Percentiles rank a stretch among this genome's conserved stretches.
Evolutionary conservation across 331 rosid genomes (phyloP).

Genomic region (Quercus tomentella): DNA sequence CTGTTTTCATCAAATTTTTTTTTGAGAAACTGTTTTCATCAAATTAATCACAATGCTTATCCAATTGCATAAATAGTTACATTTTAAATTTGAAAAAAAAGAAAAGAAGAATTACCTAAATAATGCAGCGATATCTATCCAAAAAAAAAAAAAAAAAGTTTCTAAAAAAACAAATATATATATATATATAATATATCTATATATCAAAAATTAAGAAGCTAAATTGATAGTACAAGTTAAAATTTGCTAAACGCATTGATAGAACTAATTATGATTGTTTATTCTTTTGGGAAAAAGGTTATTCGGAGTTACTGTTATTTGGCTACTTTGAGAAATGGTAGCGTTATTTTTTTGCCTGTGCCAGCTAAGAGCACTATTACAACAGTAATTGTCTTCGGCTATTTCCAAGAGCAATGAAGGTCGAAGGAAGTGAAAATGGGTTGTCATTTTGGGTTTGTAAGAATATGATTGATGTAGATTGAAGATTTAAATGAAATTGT

Average conservation of each 20-base stretch:
- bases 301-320: neutral
- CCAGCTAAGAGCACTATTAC: conserved; percentile 24
- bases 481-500: conserved; percentile 14
- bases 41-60: too few relatives aligned
- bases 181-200: too few relatives aligned
- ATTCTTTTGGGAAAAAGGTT: neutral
- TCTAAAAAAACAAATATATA: too few relatives aligned
- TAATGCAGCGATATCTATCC: too few relatives aligned
- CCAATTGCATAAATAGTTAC: too few relatives aligned
- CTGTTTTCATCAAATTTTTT: too few relatives aligned
- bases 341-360: conserved; percentile 1
- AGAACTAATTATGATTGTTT: neutral
- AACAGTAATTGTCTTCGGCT: conserved; percentile 25
- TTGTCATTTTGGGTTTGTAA: conserved; percentile 19
- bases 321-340: conserved; percentile 1
- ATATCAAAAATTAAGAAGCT: too few relatives aligned
- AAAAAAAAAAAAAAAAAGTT: too few relatives aligned
- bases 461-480: conserved; percentile 37
- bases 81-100: too few relatives aligned
- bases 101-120: too few relatives aligned
- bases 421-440: neutral
- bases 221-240: too few relatives aligned
- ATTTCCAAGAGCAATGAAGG: conserved; percentile 30
- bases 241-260: neutral
- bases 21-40: too few relatives aligned